Evolutionary conservation across 192 early-diverging fungal genomes (phyloP).

Genomic region (Backusella tarrabulga): DNA sequence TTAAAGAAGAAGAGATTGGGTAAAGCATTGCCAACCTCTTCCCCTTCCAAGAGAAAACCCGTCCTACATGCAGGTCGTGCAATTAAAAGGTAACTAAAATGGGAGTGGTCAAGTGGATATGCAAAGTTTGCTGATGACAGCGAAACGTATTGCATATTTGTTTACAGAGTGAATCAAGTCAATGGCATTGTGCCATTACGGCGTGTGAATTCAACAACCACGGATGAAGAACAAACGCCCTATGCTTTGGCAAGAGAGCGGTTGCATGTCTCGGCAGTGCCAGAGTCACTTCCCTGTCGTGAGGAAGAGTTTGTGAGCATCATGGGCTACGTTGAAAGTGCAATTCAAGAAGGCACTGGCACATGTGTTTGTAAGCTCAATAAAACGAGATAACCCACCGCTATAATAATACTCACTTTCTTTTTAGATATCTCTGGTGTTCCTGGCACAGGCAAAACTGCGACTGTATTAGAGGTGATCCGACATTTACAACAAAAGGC

Average conservation of each 20-base stretch:
- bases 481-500: conserved; percentile 61
- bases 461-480: conserved; percentile 86
- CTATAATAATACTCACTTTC: neutral
- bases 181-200: neutral
- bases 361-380: conserved; percentile 76
- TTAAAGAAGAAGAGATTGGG: conserved; percentile 2
- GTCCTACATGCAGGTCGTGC: neutral
- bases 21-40: neutral
- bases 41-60: neutral
- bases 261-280: conserved; percentile 90
- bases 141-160: neutral
- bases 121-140: neutral
- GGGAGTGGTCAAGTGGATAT: neutral
- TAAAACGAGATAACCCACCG: no score
- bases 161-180: conserved; percentile 11
- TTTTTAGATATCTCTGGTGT: conserved; percentile 86
- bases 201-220: neutral
- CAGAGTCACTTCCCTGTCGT: conserved; percentile 89
- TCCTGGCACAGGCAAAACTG: conserved; percentile 97
- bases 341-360: conserved; percentile 81
- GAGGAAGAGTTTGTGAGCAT: conserved; percentile 90
- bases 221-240: conserved; percentile 19
- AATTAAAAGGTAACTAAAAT: neutral
- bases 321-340: conserved; percentile 67
- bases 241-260: conserved; percentile 69